Evolutionary conservation across 169 alveolate species (phyloP).

Genomic region (Babesia bovis): DNA sequence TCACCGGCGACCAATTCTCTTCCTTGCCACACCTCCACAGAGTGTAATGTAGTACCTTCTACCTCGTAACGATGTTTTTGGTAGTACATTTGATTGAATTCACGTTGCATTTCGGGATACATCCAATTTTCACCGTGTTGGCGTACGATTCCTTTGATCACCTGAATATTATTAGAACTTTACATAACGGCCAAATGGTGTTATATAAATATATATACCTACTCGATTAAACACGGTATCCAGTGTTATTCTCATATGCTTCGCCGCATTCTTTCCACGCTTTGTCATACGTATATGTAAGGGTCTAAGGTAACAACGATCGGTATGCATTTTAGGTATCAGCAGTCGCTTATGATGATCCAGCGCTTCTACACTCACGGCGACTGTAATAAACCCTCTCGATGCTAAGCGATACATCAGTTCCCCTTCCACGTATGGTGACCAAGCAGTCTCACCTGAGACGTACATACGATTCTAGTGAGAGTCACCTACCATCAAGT

Average conservation of each 20-base stretch:
- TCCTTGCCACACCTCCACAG: slow-evolving; percentile 74
- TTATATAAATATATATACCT: neutral
- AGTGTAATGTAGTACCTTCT: slow-evolving; percentile 38
- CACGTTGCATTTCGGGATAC: slow-evolving; percentile 70
- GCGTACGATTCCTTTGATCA: slow-evolving; percentile 67
- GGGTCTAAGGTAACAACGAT: slow-evolving; percentile 64
- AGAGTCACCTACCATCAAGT: slow-evolving; percentile 21
- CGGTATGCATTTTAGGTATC: slow-evolving; percentile 69
- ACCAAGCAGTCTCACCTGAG: slow-evolving; percentile 70
- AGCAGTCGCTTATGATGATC: slow-evolving; percentile 22
- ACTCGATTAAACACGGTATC: slow-evolving; percentile 68
- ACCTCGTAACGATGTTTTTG: slow-evolving; percentile 32
- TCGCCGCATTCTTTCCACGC: slow-evolving; percentile 55
- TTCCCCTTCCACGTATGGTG: slow-evolving; percentile 67
- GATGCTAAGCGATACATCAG: slow-evolving; percentile 57
- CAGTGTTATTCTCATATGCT: slow-evolving; percentile 49
- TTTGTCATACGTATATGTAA: slow-evolving; percentile 61
- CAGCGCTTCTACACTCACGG: slow-evolving; percentile 36
- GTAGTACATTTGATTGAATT: slow-evolving; percentile 65
- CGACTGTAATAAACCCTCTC: slow-evolving; percentile 72
- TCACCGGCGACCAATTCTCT: slow-evolving; percentile 73
- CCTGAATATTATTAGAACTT: no score
- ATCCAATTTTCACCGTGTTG: slow-evolving; percentile 78
- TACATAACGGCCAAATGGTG: no score
- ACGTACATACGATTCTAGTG: neutral